Evolutionary conservation across 495 filamentous ascomycete species (phyloP), one percentile per base, ranked within the genome.

Genomic region (Cladorrhinum samala): DNA sequence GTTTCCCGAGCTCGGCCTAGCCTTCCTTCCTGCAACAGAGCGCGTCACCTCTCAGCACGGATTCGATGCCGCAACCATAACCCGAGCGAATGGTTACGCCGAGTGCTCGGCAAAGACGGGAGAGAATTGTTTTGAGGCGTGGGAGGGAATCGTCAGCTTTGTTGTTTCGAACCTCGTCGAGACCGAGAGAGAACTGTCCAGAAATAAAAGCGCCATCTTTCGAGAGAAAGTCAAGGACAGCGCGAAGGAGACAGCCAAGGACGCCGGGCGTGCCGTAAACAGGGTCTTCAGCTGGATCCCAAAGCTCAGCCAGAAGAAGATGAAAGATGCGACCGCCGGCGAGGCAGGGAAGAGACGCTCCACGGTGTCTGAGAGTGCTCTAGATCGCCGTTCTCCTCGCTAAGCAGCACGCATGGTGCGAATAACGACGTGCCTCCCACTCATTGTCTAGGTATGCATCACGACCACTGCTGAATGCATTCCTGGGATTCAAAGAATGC

Each of bases 21-120:
- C 42, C 21, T 62, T 60, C 36, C 46, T 65, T 13, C 49, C 55
- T 3, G 18, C 47, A 14, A 27, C 40, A 42, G 53, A 55, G 21
- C 51, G 42, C 0, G 54, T 41, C 11, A 54, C 44, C 4, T n/a
- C 18, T 21, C 40, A 33, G 3, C 25, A 55, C 53, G 55, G 57
- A 2, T 38, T 46, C 4, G 23, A 53, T 0, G 37, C 21, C 2
- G 52, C 57, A 9, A 27, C 5, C 1, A 14, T 41, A 0, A 36
- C 56, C 23, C n/a, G 40, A 14, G 58, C 56, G 7, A 19, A 41
- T 13, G 56, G 52, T 17, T 64, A 57, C 33, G 54, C 17, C 20
- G 64, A 66, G 52, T 62, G 58, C 51, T 64, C 61, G 2, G 64
- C 61, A 16, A 47, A 20, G 19, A 59, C 33, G 14, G 45, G 46